These are phyloP conservation scores for Macrophomina pseudophaseolina DNA, from an alignment of 2,329 filamentous ascomycete species.

Conservation along the genomic window DNA sequence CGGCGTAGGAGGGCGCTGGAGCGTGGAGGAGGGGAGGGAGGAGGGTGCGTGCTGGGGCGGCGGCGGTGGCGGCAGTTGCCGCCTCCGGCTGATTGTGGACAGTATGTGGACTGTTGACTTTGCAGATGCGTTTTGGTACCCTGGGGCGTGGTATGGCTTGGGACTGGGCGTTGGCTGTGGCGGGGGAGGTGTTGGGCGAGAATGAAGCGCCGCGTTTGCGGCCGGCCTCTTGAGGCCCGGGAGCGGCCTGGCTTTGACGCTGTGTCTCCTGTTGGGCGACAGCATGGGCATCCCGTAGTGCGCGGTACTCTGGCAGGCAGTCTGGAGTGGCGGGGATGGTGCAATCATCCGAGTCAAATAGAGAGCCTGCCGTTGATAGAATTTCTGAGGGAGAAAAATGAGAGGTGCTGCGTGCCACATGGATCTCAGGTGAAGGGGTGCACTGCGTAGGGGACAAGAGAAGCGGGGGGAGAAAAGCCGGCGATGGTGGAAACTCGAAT, in stretches of 20 bases:
- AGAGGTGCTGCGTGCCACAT: not conserved
- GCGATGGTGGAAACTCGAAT: constrained; percentile 1
- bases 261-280: not conserved
- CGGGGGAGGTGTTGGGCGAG: not conserved
- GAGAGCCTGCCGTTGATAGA: not conserved
- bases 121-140: not conserved
- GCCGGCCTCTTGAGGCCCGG: not conserved
- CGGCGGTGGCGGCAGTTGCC: not conserved
- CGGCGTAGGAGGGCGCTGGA: not conserved
- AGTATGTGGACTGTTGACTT: not conserved
- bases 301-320: not conserved
- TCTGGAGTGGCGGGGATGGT: constrained; percentile 10
- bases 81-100: not conserved
- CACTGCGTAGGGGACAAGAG: not conserved
- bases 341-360: not conserved
- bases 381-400: not conserved
- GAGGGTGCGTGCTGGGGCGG: not conserved
- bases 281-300: not conserved
- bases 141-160: not conserved
- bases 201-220: constrained; percentile 2
- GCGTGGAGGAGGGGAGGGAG: not conserved
- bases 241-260: too few species aligned
- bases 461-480: not conserved
- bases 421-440: not conserved
- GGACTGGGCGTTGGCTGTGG: not conserved